Evolutionary conservation across 2,329 filamentous ascomycete genomes (phyloP).

Genomic region (Sporothrix euskadiensis): DNA sequence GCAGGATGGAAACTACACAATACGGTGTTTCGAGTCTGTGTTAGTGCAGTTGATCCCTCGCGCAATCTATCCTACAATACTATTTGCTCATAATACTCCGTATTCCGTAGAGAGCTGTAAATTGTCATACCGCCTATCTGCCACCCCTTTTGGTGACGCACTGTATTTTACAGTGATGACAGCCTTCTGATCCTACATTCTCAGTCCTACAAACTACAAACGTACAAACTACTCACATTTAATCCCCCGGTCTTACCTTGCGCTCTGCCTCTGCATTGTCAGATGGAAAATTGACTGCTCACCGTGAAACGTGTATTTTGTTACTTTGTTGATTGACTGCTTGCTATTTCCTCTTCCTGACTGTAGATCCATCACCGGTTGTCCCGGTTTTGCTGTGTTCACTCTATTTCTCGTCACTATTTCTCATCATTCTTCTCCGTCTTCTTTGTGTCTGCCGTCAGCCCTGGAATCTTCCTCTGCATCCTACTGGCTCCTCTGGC

Average conservation of each 20-base stretch:
- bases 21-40: background rate
- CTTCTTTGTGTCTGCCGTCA: background rate
- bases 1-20: conserved; percentile 14
- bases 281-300: background rate
- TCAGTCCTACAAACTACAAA: background rate
- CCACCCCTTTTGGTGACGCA: background rate
- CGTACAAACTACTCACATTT: too few relatives aligned
- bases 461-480: background rate
- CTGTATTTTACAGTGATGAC: background rate
- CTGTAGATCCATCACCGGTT: background rate
- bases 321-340: background rate
- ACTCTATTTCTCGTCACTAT: background rate
- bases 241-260: background rate
- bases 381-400: background rate
- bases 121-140: background rate
- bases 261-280: background rate
- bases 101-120: background rate
- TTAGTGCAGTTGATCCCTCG: background rate
- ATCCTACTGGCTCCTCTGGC: background rate
- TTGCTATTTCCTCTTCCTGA: background rate
- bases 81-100: too few relatives aligned
- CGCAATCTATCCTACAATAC: background rate
- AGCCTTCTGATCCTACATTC: background rate
- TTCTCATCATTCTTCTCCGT: too few relatives aligned
- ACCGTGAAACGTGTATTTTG: background rate